Base-by-base conservation (phyloP, 2,329 filamentous ascomycete species). In the Moelleriella libera region DNA sequence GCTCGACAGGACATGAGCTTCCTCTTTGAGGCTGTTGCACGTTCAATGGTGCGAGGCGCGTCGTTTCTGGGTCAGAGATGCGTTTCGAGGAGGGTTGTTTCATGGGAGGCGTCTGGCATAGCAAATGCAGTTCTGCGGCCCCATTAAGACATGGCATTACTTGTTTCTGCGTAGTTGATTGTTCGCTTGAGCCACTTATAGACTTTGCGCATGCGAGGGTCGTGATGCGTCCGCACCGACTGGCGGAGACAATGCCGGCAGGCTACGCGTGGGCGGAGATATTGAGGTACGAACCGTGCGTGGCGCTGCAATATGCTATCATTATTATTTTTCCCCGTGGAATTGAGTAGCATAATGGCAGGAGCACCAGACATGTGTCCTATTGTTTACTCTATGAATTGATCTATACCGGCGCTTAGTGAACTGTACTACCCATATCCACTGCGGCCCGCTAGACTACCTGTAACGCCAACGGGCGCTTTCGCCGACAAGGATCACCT, bases 1-100 rank as follows among this genome's bases (percentile, higher is more conserved):
- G 72, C 72, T 92, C 59, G 87, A 85, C 59, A 77, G 81, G 60
- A 70, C 76, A 53, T 79, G 71, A 67, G 14, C 9, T 12, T 39
- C 34, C 34, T 8, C 34, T 2, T 39, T 8, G 34, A 12, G 12
- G 34, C 34, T 39, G 34, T 39, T 21, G 21, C 21, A 21, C 21
- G 34, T 37, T 3, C 4, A 37, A 37, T 37, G 12, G 21, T 21
- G 21, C 21, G 21, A 21, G 21, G 21, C 34, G 34, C 12, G 3
- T 37, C 12, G 34, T 37, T 37, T 8, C 12, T 28, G 30, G 41
- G 42, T 8, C 43, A 51, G 44, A 58, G 55, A 60, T 58, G 52
- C 59, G 58, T 59, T 51, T 54, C 48, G 45, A 48, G 47, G 45
- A 49, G 40, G 40, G 14, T 51, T 43, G 41, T 51, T 53, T 57